Evolutionary conservation across 169 alveolate species (phyloP), one percentile per base, ranked within the genome.

Genomic region (Eimeria acervulina): DNA sequence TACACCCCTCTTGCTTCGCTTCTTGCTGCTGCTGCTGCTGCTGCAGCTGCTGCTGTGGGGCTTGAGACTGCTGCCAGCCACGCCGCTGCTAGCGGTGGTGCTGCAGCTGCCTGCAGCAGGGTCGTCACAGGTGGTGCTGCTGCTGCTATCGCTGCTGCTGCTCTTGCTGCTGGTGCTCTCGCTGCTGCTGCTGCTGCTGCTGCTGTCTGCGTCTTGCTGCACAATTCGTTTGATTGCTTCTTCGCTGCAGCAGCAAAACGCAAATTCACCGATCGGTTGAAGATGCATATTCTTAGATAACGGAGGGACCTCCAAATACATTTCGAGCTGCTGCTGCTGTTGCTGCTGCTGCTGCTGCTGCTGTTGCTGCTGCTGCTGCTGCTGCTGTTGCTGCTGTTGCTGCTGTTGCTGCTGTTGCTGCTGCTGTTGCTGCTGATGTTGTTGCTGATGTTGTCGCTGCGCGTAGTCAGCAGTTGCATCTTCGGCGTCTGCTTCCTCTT

Each of bases 111-210:
- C 36, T 2, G 12, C 12, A 23, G 36, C 5, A 36, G 26, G 17
- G 31, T 61, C 36, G 31, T 12, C 26, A 15, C 66, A 8, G 66
- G 26, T 61, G 72, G 12, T 61, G 72, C 72, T 61, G 36, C 74
- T 76, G 72, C 90, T 47, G 90, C 90, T 81, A 52, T 42, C 31
- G 90, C 90, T 81, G 28, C 52, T 40, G 66, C 61, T 78, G 88
- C 88, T 78, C 38, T 28, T 42, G 61, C 40, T 40, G 88, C 63
- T 40, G 63, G 12, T 78, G 88, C 88, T 78, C 66, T 42, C 36
- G 88, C 88, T 78, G 88, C 63, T 78, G 88, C 88, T 78, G 88
- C 23, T 78, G 61, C 66, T 40, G 90, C 90, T 81, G 74, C 90
- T 81, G 90, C 90, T 51, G 90, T 44, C 26, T 33, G 74, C 55